A percentile compares a stretch with the other conserved stretches of the same genome.
Evolutionary conservation across 768 basidiomycete species (phyloP).

Genomic region (Mycena rebaudengoi): DNA sequence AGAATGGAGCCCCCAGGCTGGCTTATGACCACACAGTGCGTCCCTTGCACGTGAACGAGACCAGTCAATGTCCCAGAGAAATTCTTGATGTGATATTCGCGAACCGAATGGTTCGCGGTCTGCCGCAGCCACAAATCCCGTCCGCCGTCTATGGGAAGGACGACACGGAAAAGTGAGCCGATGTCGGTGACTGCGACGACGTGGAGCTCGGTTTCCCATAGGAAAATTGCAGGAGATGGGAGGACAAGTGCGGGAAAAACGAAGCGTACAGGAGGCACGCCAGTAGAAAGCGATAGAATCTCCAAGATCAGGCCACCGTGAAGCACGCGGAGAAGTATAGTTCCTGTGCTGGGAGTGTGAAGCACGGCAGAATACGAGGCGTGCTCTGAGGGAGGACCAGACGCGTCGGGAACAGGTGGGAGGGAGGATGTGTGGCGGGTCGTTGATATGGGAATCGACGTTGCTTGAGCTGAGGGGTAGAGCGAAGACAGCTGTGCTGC

Average conservation of each 20-base stretch:
- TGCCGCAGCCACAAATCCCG: conserved; percentile 67
- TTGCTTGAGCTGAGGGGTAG: conserved; percentile 58
- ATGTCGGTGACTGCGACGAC: conserved; percentile 72
- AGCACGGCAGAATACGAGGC: conserved; percentile 70
- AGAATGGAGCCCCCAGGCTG: conserved; percentile 70
- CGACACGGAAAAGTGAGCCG: conserved; percentile 78
- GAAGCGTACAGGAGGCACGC: conserved; percentile 75
- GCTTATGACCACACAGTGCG: conserved; percentile 70
- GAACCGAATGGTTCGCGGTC: conserved; percentile 62
- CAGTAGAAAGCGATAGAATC: conserved; percentile 74
- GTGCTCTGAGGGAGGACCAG: conserved; percentile 71
- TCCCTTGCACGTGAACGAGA: conserved; percentile 72
- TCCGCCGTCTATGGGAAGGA: conserved; percentile 65
- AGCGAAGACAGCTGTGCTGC: conserved; percentile 73
- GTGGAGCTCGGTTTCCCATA: conserved; percentile 67
- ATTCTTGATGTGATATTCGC: conserved; percentile 73
- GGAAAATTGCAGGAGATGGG: conserved; percentile 69
- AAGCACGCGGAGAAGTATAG: conserved; percentile 77
- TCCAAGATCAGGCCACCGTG: conserved; percentile 80
- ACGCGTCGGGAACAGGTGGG: conserved; percentile 49
- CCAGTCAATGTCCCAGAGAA: conserved; percentile 51
- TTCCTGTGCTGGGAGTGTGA: conserved; percentile 64
- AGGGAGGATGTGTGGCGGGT: conserved; percentile 62
- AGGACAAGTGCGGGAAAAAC: conserved; percentile 78
- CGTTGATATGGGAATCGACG: conserved; percentile 65